These are phyloP conservation scores for Coemansia asiatica DNA, from an alignment of 192 early-diverging fungal species.

Conservation along the genomic window DNA sequence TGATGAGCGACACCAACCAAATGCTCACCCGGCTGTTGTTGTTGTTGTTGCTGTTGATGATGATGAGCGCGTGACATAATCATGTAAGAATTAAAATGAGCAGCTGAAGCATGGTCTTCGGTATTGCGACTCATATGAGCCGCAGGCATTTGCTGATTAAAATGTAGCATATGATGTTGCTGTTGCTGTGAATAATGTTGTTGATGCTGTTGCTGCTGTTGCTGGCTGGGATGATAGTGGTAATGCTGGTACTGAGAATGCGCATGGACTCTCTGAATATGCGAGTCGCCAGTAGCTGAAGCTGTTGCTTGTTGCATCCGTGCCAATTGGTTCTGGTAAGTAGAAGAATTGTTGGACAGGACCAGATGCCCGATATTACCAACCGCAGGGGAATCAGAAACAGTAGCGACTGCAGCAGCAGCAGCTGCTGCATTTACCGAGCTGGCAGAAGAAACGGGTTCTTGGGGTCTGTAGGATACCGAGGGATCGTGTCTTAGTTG, in stretches of 20 bases:
- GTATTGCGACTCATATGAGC: conserved; percentile 24
- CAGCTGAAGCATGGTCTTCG: conserved; percentile 11
- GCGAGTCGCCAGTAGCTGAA: neutral
- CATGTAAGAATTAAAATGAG: conserved; percentile 28
- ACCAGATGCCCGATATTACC: conserved; percentile 12
- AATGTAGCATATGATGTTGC: conserved; percentile 24
- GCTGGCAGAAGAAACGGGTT: neutral
- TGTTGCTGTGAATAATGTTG: conserved; percentile 16
- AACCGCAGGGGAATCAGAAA: neutral
- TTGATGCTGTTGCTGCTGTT: conserved; percentile 13
- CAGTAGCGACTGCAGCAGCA: neutral
- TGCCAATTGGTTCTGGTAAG: conserved; percentile 14
- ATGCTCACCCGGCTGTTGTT: neutral
- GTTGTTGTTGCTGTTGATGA: conserved; percentile 19
- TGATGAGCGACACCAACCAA: conserved; percentile 11
- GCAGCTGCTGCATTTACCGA: neutral
- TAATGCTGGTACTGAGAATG: neutral
- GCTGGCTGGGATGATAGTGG: conserved; percentile 3
- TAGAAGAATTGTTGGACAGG: neutral
- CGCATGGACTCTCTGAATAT: neutral
- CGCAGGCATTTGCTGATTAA: conserved; percentile 26
- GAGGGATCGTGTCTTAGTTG: conserved; percentile 5
- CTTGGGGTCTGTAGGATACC: neutral
- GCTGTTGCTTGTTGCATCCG: conserved; percentile 8
- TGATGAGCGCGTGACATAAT: conserved; percentile 34